phyloP scores from a whole-genome alignment of 2,329 filamentous ascomycete species.

The Didymella exigua region DNA sequence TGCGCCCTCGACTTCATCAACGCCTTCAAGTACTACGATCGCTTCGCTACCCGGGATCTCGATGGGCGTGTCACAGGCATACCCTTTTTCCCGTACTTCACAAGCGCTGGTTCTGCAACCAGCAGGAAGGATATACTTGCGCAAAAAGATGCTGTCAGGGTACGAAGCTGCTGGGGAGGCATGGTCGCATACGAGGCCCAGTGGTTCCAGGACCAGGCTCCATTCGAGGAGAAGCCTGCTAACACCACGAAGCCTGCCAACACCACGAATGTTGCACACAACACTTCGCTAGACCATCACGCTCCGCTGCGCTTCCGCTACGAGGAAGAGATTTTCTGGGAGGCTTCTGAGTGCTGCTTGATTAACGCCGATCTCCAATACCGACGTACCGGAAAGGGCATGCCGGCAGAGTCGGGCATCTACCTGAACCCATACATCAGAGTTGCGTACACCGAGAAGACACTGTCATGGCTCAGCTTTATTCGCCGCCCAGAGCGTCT shows the following conservation, averaged over 20 bases:
- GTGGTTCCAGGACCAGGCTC: slow-evolving; percentile 58
- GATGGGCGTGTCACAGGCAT: slow-evolving; percentile 68
- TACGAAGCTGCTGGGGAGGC: slow-evolving; percentile 77
- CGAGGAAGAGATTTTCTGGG: slow-evolving; percentile 52
- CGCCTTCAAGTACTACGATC: slow-evolving; percentile 73
- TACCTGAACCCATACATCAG: slow-evolving; percentile 78
- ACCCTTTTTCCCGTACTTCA: slow-evolving; percentile 72
- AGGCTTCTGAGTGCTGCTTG: slow-evolving; percentile 56
- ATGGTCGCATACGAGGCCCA: slow-evolving; percentile 71
- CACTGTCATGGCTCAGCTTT: slow-evolving; percentile 64
- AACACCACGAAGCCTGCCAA: slow-evolving; percentile 21
- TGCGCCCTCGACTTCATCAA: slow-evolving; percentile 74
- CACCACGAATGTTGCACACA: slow-evolving; percentile 27
- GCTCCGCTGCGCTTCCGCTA: slow-evolving; percentile 54
- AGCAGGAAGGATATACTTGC: slow-evolving; percentile 66
- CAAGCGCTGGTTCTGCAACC: slow-evolving; percentile 56
- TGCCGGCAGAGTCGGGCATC: slow-evolving; percentile 60
- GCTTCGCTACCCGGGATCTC: slow-evolving; percentile 71
- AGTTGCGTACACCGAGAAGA: slow-evolving; percentile 67
- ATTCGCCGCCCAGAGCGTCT: slow-evolving; percentile 70
- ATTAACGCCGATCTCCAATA: slow-evolving; percentile 54
- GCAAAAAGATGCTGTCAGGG: slow-evolving; percentile 68
- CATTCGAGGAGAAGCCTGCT: slow-evolving; percentile 2
- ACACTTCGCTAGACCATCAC: slow-evolving; percentile 22
- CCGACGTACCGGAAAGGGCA: slow-evolving; percentile 45